Evolutionary conservation across 2,329 filamentous ascomycete genomes (phyloP).

Genomic region (Cladorrhinum sp.): DNA sequence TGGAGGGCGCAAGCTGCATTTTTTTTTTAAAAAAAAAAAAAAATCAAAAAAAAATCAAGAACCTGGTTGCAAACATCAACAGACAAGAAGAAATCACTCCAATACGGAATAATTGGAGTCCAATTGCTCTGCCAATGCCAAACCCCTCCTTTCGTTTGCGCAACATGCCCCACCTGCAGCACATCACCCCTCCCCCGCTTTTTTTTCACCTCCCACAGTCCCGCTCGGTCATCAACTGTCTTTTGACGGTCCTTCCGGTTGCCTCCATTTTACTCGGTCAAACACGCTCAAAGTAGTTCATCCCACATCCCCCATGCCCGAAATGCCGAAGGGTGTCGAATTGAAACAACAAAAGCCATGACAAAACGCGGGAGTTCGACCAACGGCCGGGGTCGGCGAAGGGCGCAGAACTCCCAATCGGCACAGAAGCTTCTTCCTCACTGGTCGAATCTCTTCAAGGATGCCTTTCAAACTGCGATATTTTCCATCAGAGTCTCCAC

Average conservation of each 20-base stretch:
- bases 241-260: background rate
- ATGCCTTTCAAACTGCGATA: constrained; percentile 9
- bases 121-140: too few species aligned
- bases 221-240: too few species aligned
- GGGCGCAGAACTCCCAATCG: background rate
- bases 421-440: background rate
- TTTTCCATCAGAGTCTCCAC: constrained; percentile 14
- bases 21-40: background rate
- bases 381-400: constrained; percentile 4
- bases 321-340: background rate
- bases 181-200: background rate
- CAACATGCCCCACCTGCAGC: background rate
- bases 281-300: too few species aligned
- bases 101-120: too few species aligned
- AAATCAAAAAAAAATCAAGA: too few species aligned
- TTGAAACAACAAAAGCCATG: background rate
- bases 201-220: background rate
- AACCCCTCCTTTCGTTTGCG: background rate
- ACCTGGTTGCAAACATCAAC: background rate
- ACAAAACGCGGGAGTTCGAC: background rate
- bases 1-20: background rate
- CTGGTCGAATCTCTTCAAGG: constrained; percentile 8
- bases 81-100: too few species aligned
- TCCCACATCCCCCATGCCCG: constrained; percentile 1
- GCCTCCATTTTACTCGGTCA: constrained; percentile 3